A percentile compares a stretch with the other conserved stretches of the same genome.
These are phyloP conservation scores for Penicillium nucicola DNA, from an alignment of 495 filamentous ascomycete genomes.

Conservation along the genomic window DNA sequence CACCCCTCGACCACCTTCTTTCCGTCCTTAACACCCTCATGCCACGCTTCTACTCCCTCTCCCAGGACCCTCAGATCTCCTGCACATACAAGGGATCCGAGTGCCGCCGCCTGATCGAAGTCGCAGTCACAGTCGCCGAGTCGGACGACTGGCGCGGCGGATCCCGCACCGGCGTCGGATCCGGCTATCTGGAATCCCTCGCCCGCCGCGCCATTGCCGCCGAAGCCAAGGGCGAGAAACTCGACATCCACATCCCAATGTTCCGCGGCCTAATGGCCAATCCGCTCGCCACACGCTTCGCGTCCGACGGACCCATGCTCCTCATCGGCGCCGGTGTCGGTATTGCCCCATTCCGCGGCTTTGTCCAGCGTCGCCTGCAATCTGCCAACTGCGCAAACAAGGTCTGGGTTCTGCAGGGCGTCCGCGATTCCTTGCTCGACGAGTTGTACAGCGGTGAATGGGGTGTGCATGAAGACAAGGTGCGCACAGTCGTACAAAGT, in stretches of 20 bases:
- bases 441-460: slow-evolving; percentile 96
- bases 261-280: slow-evolving; percentile 99
- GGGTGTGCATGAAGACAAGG: slow-evolving; percentile 88
- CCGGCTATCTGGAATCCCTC: slow-evolving; percentile 82
- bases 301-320: slow-evolving; percentile 91
- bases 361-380: slow-evolving; percentile 90
- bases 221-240: slow-evolving; percentile 47
- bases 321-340: slow-evolving; percentile 95
- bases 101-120: slow-evolving; percentile 81
- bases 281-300: slow-evolving; percentile 84
- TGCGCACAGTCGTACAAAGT: slow-evolving; percentile 90
- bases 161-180: slow-evolving; percentile 65
- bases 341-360: slow-evolving; percentile 94
- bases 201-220: slow-evolving; percentile 66
- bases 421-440: slow-evolving; percentile 86
- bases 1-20: slow-evolving; percentile 76
- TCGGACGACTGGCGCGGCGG: slow-evolving; percentile 73
- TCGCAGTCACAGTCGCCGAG: slow-evolving; percentile 92
- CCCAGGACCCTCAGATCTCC: slow-evolving; percentile 88
- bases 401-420: slow-evolving; percentile 98
- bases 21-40: slow-evolving; percentile 81
- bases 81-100: slow-evolving; percentile 63
- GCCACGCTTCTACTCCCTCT: slow-evolving; percentile 97
- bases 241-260: slow-evolving; percentile 80
- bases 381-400: slow-evolving; percentile 98